These are phyloP conservation scores for Mesembryanthemum crystallinum DNA, from an alignment of 148 eudicot genomes.

Conservation along the genomic window DNA sequence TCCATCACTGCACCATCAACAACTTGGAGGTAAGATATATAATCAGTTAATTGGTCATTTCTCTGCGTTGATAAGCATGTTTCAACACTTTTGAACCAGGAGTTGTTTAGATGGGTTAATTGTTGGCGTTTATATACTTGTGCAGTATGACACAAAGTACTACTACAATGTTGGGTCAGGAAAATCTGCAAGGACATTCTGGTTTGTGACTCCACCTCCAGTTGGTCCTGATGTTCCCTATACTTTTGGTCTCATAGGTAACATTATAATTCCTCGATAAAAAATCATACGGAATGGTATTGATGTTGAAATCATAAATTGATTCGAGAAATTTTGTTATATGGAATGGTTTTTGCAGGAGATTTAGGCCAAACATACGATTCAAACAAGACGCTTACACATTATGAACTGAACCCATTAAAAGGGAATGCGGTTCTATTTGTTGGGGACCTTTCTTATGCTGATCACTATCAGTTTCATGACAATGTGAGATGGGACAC, in stretches of 20 bases:
- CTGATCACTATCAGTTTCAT: constrained; percentile 30
- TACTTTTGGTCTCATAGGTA: constrained; percentile 64
- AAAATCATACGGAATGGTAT: too few species aligned
- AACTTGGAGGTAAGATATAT: constrained; percentile 31
- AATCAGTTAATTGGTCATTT: neutral
- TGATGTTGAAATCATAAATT: neutral
- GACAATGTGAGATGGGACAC: constrained; percentile 64
- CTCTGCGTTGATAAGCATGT: neutral
- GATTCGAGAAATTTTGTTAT: too few species aligned
- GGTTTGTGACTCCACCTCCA: constrained; percentile 68
- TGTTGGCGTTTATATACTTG: neutral
- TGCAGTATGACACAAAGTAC: constrained; percentile 53
- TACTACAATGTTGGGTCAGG: constrained; percentile 56
- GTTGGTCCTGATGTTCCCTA: constrained; percentile 75
- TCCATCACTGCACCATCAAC: constrained; percentile 44
- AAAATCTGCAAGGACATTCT: constrained; percentile 49
- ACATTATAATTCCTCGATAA: neutral
- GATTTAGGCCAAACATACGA: constrained; percentile 35
- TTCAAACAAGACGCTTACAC: constrained; percentile 30
- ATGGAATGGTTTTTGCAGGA: constrained; percentile 18
- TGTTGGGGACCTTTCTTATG: constrained; percentile 34
- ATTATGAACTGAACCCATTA: constrained; percentile 19
- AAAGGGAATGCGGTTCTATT: constrained; percentile 24
- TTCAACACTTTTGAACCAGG: neutral
- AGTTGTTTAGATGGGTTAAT: neutral